These are phyloP conservation scores for Mycogone perniciosa DNA, from an alignment of 2,329 filamentous ascomycete genomes.

Conservation along the genomic window DNA sequence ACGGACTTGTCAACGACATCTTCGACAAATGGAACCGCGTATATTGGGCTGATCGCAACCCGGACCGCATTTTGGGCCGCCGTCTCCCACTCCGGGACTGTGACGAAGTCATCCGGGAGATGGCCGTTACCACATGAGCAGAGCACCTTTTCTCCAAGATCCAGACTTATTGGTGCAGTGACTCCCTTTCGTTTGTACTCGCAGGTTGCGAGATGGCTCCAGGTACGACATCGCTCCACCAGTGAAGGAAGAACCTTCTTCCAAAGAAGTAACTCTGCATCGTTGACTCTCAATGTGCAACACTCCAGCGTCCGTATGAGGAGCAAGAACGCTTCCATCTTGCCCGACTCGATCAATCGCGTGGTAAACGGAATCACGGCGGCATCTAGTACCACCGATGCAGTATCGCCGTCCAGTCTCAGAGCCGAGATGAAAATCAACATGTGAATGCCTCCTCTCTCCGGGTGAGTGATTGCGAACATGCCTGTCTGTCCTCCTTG, in stretches of 20 bases:
- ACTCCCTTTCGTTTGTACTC: constrained; percentile 35
- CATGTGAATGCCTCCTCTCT: constrained; percentile 34
- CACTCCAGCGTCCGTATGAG: constrained; percentile 31
- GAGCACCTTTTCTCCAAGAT: constrained; percentile 30
- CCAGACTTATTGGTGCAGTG: constrained; percentile 34
- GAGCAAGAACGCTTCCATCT: constrained; percentile 34
- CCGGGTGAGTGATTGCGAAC: constrained; percentile 35
- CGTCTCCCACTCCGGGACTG: constrained; percentile 38
- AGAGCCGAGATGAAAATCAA: constrained; percentile 33
- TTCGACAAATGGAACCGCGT: constrained; percentile 38
- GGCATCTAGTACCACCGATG: constrained; percentile 40
- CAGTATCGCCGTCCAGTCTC: constrained; percentile 37
- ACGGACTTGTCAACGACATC: constrained; percentile 26
- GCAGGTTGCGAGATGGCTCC: constrained; percentile 35
- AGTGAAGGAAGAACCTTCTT: constrained; percentile 38
- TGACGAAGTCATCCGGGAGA: constrained; percentile 34
- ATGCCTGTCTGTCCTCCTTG: constrained; percentile 39
- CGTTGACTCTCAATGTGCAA: constrained; percentile 37
- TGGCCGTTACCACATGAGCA: constrained; percentile 41
- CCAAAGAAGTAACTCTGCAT: constrained; percentile 53
- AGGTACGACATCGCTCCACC: constrained; percentile 44
- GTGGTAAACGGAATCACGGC: constrained; percentile 40
- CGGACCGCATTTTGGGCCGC: constrained; percentile 42
- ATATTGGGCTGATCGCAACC: constrained; percentile 52
- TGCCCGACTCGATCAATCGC: constrained; percentile 24